Evolutionary conservation across 176 grass and related monocot species (phyloP).

Genomic region (Zoysia japonica): DNA sequence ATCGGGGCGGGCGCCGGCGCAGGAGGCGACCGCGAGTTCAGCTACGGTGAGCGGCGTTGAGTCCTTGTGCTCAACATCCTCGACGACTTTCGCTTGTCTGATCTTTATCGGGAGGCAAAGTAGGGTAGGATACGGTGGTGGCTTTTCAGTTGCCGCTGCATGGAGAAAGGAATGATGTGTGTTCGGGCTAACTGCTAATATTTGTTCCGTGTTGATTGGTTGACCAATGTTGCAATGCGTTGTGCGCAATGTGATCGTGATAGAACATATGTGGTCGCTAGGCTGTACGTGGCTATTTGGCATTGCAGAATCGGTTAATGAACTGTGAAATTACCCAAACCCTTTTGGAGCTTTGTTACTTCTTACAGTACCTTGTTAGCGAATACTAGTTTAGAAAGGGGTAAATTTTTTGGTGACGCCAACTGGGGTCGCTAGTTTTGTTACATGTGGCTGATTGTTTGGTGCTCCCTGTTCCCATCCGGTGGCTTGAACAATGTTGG

Average conservation of each 20-base stretch:
- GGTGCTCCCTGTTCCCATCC: background rate
- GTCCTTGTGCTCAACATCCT: background rate
- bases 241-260: background rate
- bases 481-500: background rate
- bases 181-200: background rate
- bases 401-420: background rate
- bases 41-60: constrained; percentile 49
- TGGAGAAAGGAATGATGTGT: constrained; percentile 25
- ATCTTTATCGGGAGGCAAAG: background rate
- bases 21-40: constrained; percentile 50
- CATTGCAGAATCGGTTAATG: background rate
- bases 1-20: constrained; percentile 55
- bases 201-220: background rate
- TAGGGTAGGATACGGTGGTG: background rate
- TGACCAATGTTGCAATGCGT: background rate
- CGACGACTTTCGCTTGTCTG: background rate
- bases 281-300: background rate
- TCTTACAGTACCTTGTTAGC: too few relatives aligned
- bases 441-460: background rate
- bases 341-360: background rate
- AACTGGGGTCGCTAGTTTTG: background rate
- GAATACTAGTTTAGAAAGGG: constrained; percentile 7
- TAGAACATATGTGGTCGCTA: background rate
- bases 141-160: constrained; percentile 28
- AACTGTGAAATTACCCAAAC: background rate